These are phyloP conservation scores for Malus hybrid DNA, from an alignment of 331 rosid genomes.

Conservation along the genomic window DNA sequence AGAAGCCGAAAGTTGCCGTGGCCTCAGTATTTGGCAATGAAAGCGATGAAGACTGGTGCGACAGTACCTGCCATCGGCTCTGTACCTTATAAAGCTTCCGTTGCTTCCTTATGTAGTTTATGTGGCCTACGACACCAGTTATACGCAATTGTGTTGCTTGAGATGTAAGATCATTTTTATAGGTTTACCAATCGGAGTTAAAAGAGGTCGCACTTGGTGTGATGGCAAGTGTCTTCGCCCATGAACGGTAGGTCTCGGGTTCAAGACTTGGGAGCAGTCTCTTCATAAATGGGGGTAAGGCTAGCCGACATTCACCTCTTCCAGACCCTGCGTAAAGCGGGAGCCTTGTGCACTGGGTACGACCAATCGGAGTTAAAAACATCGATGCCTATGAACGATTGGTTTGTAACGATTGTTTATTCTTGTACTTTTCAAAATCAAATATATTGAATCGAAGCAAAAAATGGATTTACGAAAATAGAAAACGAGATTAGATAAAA, in stretches of 20 bases:
- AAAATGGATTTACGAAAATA: neutral
- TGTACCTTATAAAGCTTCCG: neutral
- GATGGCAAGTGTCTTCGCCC: too few species aligned
- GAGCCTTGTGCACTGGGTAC: too few species aligned
- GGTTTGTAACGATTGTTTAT: neutral
- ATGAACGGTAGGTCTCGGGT: too few species aligned
- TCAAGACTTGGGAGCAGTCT: too few species aligned
- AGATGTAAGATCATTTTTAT: neutral
- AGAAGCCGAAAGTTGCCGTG: slow-evolving; percentile 49
- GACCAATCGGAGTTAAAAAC: neutral
- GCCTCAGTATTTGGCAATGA: slow-evolving; percentile 63
- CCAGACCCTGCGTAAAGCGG: too few species aligned
- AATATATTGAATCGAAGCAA: neutral
- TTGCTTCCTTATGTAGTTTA: neutral
- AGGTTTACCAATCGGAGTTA: neutral
- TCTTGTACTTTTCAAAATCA: too few species aligned
- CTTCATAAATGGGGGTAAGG: too few species aligned
- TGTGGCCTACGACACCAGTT: neutral
- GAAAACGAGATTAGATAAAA: neutral
- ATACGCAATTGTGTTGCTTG: neutral
- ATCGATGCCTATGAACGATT: neutral
- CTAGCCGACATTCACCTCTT: neutral
- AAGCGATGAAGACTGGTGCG: slow-evolving; percentile 55
- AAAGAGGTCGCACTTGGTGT: too few species aligned
- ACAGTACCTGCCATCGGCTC: neutral